Evolutionary conservation across 2,329 filamentous ascomycete species (phyloP), one percentile per base, ranked within the genome.

Genomic region (Didymella segeticola): DNA sequence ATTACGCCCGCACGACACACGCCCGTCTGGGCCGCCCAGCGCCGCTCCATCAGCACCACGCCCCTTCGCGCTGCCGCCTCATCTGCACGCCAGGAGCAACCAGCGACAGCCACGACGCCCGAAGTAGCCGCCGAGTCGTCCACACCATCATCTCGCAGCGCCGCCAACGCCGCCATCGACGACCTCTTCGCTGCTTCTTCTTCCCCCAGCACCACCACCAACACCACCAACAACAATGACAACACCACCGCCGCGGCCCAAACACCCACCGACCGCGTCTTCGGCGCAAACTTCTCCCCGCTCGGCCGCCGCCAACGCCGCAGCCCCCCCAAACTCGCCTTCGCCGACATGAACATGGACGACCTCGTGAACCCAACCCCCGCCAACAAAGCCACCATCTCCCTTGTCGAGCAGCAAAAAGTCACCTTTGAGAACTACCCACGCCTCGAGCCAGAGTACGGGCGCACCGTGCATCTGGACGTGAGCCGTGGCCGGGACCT

Each of bases 401-500:
- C 25, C 0, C 60, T 66, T 14, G 58, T 55, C 3, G 46, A 53
- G 2, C 62, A 64, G 36, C 64, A 66, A 20, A 52, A 60, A 34
- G 58, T 60, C n/a, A 60, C 62, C 1, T 63, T 66, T 15, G 58
- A 57, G 11, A 60, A 59, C 29, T 73, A 66, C 45, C 71, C 71
- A 7, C 64, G 71, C 11, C 60, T 80, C 38, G 71, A 75, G 31
- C 69, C 78, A 3, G 69, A 63, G 5, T 70, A 75, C 11, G 79
- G 79, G 4, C 70, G 78, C 26, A 74, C 70, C 1, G 65, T 80
- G 11, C 63, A 72, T 4, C 66, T 81, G 38, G 64, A 71, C 46
- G 25, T 39, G 1, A 51, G 15, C 5, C 58, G 64, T 4, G 71
- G 76, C 0, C 67, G 78, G n/a, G 80, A 83, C 70, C 63, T 82